These are phyloP conservation scores for Tremella fuciformis DNA, from an alignment of 768 basidiomycete species.

Conservation along the genomic window DNA sequence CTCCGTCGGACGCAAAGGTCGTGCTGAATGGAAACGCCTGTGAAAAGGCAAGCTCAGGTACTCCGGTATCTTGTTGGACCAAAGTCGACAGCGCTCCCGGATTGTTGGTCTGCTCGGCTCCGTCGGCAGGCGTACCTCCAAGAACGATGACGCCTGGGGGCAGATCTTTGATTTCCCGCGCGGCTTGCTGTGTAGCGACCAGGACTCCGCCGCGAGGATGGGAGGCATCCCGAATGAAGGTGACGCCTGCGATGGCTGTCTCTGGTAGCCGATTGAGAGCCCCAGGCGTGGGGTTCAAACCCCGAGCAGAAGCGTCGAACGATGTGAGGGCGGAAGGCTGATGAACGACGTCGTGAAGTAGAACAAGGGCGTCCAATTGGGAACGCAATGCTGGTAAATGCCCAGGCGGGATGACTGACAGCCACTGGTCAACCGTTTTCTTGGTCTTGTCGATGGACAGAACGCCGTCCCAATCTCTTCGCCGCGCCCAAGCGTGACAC, in stretches of 20 bases:
- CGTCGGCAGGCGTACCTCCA: constrained; percentile 14
- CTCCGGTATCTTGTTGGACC: background rate
- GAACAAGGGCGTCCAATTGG: too few relatives aligned
- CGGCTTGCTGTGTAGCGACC: constrained; percentile 21
- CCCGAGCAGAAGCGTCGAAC: constrained; percentile 12
- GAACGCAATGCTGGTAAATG: constrained; percentile 14
- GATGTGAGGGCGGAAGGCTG: constrained; percentile 5
- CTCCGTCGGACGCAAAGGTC: background rate
- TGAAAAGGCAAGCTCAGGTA: too few relatives aligned
- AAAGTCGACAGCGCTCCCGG: too few relatives aligned
- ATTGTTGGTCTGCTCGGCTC: background rate
- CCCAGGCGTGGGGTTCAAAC: constrained; percentile 24
- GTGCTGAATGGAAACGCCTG: background rate
- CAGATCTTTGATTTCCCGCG: constrained; percentile 26
- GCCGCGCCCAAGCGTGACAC: constrained; percentile 23
- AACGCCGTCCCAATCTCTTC: constrained; percentile 24
- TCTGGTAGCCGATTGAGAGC: constrained; percentile 23
- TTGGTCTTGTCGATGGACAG: constrained; percentile 15
- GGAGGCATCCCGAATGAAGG: constrained; percentile 20
- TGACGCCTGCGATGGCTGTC: constrained; percentile 18
- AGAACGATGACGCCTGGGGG: constrained; percentile 23
- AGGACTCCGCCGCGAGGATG: constrained; percentile 22
- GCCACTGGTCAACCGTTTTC: constrained; percentile 17
- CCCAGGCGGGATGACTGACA: constrained; percentile 2
- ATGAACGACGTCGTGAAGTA: too few relatives aligned